Evolutionary conservation across 1,284 basidiomycete species (phyloP), one percentile per base, ranked within the genome.

Genomic region (Cryptococcus wingfieldii): DNA sequence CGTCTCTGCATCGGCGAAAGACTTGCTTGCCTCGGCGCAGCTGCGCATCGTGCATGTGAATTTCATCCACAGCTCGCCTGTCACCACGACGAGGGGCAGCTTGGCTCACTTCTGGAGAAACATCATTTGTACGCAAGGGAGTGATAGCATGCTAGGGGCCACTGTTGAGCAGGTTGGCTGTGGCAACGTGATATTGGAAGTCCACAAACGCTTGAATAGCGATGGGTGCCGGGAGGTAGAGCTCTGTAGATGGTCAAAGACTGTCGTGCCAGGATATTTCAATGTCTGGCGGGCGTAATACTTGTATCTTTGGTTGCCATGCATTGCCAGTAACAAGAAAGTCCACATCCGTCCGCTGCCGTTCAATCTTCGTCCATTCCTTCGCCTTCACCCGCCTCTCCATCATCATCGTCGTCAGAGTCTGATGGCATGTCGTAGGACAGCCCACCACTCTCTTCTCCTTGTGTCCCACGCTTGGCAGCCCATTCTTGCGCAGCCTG

Each of bases 401-500:
- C 53, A 23, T 59, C 60, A 27, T 63, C 63, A 23, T 68, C 70
- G 25, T 69, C 70, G 45, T 72, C 69, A n/a, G 60, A 63, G 55
- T 68, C 68, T 16, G 59, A 59, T 18, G 70, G 68, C 61, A 72
- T 65, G 44, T 76, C 72, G 63, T 75, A 74, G 13, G 66, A 70
- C 56, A 72, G 50, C 27, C 67, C 61, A 25, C 54, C 59, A 34
- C 31, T 34, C 16, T 57, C 63, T 47, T 51, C 58, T 28, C 55
- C 61, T 16, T 48, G 60, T 13, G 58, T 65, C 23, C 52, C 58
- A 28, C 61, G 63, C 51, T 72, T 64, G 41, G 72, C 73, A 45
- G 78, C 78, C 93, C 93, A 96, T 3, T 87, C 87, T 72, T 92
- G 90, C 1, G 93, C 93, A 81, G 89, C 89, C 74, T 94, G 87